These are phyloP conservation scores for Lactarius deliciosus DNA, from an alignment of 768 basidiomycete genomes.

Conservation along the genomic window DNA sequence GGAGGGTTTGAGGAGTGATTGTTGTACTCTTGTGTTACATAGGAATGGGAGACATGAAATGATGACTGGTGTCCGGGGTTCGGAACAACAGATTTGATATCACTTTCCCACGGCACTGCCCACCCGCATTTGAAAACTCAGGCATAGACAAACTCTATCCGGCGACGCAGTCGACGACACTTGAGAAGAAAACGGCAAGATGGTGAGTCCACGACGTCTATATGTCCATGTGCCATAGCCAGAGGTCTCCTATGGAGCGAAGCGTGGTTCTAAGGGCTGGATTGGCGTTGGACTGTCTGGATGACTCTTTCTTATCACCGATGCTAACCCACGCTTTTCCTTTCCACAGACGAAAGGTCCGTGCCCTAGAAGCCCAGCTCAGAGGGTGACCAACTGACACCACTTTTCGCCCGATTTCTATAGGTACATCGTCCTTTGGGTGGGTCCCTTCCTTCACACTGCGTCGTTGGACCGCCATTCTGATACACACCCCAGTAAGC, in stretches of 20 bases:
- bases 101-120: constrained; percentile 18
- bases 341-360: constrained; percentile 76
- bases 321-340: constrained; percentile 24
- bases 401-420: constrained; percentile 22
- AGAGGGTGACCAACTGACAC: constrained; percentile 25
- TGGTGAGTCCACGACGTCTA: constrained; percentile 44
- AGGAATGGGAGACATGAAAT: neutral
- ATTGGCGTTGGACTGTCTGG: constrained; percentile 36
- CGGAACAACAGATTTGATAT: neutral
- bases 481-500: constrained; percentile 60
- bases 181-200: constrained; percentile 42
- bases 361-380: constrained; percentile 23
- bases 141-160: constrained; percentile 24
- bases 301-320: constrained; percentile 36
- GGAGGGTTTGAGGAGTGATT: constrained; percentile 42
- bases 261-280: constrained; percentile 34
- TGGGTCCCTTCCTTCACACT: constrained; percentile 43
- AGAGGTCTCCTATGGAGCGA: constrained; percentile 19
- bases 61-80: constrained; percentile 9
- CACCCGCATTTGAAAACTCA: constrained; percentile 9
- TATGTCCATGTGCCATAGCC: constrained; percentile 24
- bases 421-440: constrained; percentile 97
- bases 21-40: constrained; percentile 1
- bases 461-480: neutral
- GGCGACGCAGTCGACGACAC: constrained; percentile 30